A percentile compares a stretch with the other conserved stretches of the same genome.
These are phyloP conservation scores for Hymenoscyphus fraxineus DNA, from an alignment of 2,329 filamentous ascomycete species.

Conservation along the genomic window DNA sequence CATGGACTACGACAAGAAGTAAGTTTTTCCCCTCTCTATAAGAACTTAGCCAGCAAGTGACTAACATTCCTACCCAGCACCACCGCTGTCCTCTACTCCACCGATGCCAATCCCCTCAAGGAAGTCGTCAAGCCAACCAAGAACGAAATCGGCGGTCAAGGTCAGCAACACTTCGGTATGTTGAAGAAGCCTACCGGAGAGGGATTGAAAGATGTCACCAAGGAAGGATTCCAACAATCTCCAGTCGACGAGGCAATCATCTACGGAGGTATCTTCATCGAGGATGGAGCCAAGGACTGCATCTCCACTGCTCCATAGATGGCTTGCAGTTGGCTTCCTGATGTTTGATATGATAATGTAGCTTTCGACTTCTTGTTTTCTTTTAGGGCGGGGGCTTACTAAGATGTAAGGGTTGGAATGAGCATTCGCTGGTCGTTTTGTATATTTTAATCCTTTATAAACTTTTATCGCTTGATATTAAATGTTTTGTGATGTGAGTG, in stretches of 20 bases:
- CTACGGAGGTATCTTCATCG: conserved; percentile 50
- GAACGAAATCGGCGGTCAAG: conserved; percentile 53
- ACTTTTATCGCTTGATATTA: no score
- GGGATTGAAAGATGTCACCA: conserved; percentile 45
- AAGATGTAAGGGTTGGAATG: no score
- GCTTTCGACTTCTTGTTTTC: neutral
- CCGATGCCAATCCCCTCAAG: conserved; percentile 42
- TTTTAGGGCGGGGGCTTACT: no score
- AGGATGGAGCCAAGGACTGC: conserved; percentile 44
- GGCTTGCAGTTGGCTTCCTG: neutral
- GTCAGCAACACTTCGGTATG: conserved; percentile 60
- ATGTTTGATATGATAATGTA: neutral
- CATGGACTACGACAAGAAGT: conserved; percentile 55
- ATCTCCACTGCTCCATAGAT: conserved; percentile 25
- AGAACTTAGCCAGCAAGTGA: neutral
- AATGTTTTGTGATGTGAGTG: no score
- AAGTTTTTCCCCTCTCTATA: conserved; percentile 25
- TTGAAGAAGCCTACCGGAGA: conserved; percentile 53
- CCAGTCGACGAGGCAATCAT: conserved; percentile 51
- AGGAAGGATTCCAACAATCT: conserved; percentile 45
- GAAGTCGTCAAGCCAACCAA: conserved; percentile 43
- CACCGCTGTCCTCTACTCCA: conserved; percentile 55
- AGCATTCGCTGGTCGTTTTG: no score
- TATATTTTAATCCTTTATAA: no score
- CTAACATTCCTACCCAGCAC: conserved; percentile 39